Percentiles rank a stretch among this genome's conserved stretches.
Conservation (phyloP, 2,329 filamentous ascomycete species). For the Botrytis hyacinthi region DNA sequence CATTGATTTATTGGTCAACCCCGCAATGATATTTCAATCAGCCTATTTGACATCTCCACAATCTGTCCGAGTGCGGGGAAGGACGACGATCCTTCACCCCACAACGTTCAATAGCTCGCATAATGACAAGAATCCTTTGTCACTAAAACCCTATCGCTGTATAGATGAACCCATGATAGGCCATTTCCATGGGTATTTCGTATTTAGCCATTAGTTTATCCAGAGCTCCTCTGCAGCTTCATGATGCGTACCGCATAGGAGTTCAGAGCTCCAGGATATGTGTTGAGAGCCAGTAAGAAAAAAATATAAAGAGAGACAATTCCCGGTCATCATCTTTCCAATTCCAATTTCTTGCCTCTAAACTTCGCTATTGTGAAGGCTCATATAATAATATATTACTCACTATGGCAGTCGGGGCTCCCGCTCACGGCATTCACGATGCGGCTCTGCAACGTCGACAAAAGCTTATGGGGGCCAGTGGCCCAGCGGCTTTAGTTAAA, state of each 20-base stretch:
- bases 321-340: background rate
- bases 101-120: background rate
- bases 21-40: constrained; percentile 2
- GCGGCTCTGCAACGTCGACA: constrained; percentile 52
- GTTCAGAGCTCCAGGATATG: background rate
- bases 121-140: background rate
- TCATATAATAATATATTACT: background rate
- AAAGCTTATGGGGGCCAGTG: constrained; percentile 53
- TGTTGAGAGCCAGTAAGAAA: background rate
- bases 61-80: background rate
- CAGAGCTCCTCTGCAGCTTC: background rate
- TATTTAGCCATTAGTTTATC: background rate
- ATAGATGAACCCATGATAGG: background rate
- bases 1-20: background rate
- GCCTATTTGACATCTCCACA: background rate
- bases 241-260: background rate
- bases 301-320: background rate
- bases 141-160: background rate
- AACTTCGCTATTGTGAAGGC: background rate
- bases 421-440: constrained; percentile 45
- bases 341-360: background rate
- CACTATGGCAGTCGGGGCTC: constrained; percentile 17
- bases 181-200: background rate
- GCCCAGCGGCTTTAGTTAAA: constrained; percentile 53
- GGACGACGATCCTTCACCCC: background rate